phyloP scores from a whole-genome alignment of 106 monocot species.

The Iris macrosiphon region DNA sequence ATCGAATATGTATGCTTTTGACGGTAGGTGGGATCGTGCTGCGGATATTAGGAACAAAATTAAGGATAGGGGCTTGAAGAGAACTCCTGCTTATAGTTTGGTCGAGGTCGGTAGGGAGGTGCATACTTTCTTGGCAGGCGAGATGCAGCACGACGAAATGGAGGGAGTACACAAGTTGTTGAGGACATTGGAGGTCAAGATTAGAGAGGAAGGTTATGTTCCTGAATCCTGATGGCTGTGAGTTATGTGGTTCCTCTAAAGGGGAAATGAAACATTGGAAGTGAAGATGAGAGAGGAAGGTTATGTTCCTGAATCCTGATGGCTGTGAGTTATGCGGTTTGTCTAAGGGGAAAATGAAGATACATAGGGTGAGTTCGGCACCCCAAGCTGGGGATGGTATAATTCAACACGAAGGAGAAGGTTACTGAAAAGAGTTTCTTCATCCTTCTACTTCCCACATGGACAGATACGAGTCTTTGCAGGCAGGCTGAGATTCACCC shows the following conservation, averaged over 20 bases:
- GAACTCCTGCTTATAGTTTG: conserved; percentile 36
- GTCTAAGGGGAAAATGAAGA: too few species aligned
- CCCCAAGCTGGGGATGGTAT: too few species aligned
- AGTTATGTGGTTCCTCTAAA: too few species aligned
- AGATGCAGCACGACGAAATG: conserved; percentile 9
- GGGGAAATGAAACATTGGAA: too few species aligned
- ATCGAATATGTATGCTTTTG: conserved; percentile 43
- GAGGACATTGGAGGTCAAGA: conserved; percentile 11
- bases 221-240: too few species aligned
- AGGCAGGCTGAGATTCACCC: too few species aligned
- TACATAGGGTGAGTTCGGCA: too few species aligned
- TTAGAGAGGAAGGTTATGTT: conserved; percentile 17
- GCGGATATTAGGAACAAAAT: conserved; percentile 19
- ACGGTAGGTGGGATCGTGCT: conserved; percentile 39
- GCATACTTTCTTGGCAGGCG: conserved; percentile 22
- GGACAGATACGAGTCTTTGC: too few species aligned
- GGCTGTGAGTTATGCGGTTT: too few species aligned
- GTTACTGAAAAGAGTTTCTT: too few species aligned
- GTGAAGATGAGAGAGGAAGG: conserved; percentile 18
- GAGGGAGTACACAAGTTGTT: conserved; percentile 3
- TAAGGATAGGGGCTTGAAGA: conserved; percentile 21
- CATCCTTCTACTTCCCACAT: too few species aligned
- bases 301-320: conserved; percentile 5
- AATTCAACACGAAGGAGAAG: too few species aligned
- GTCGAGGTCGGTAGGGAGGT: conserved; percentile 28